phyloP scores from a whole-genome alignment of 257 asterid species.

The Verbena officinalis region DNA sequence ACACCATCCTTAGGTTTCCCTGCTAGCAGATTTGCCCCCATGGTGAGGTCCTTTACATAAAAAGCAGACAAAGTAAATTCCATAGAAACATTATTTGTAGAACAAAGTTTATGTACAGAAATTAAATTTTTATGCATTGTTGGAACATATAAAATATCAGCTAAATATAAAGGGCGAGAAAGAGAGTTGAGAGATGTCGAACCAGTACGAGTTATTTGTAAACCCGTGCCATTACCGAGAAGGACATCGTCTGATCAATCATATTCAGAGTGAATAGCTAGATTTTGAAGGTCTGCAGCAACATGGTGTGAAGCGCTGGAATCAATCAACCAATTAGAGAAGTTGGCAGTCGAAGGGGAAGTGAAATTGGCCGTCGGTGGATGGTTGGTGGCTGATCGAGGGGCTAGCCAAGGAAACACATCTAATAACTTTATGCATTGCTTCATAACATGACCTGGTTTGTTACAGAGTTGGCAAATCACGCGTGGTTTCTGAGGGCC shows the following conservation, averaged over 20 bases:
- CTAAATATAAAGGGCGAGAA: not conserved
- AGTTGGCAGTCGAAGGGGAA: too few species aligned
- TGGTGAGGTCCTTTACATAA: constrained; percentile 5
- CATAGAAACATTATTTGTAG: not conserved
- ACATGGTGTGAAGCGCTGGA: too few species aligned
- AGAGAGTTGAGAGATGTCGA: not conserved
- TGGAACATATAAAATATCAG: constrained; percentile 1
- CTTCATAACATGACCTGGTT: not conserved
- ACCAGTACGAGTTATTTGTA: not conserved
- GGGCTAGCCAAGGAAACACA: not conserved
- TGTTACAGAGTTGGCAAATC: not conserved
- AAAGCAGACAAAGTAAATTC: not conserved
- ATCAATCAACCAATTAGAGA: too few species aligned
- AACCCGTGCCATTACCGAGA: not conserved
- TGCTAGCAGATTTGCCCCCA: not conserved
- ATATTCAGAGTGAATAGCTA: too few species aligned
- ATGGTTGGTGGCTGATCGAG: not conserved
- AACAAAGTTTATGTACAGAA: not conserved
- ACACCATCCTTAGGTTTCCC: not conserved
- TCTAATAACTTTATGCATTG: not conserved
- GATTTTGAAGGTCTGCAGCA: too few species aligned
- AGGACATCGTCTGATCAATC: too few species aligned
- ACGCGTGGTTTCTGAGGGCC: too few species aligned
- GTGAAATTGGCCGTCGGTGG: not conserved
- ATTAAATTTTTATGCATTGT: not conserved